Percentiles rank a stretch among this genome's conserved stretches.
Conservation (phyloP, 768 basidiomycete species). For the Boletus insuetus region DNA sequence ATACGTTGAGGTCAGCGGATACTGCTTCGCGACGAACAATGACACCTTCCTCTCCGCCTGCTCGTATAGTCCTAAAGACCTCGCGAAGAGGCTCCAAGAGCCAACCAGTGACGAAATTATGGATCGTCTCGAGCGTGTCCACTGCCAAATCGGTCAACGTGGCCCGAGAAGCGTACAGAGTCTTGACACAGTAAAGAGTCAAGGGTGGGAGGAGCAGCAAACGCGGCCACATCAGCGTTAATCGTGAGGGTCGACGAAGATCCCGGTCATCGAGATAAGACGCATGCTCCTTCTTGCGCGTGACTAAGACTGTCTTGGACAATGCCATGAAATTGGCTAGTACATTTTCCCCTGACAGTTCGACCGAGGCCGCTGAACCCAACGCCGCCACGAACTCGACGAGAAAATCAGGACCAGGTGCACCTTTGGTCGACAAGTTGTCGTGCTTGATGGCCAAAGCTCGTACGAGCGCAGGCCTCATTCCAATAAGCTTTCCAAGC, state of each 20-base stretch:
- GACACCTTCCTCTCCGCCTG: constrained; percentile 71
- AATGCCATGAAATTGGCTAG: constrained; percentile 16
- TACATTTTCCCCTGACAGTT: constrained; percentile 9
- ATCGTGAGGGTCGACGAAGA: constrained; percentile 64
- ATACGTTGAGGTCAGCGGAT: constrained; percentile 78
- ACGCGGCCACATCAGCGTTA: constrained; percentile 79
- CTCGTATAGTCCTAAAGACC: constrained; percentile 78
- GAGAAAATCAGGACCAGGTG: constrained; percentile 13
- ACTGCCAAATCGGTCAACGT: constrained; percentile 51
- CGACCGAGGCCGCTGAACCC: constrained; percentile 15
- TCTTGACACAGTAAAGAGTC: constrained; percentile 46
- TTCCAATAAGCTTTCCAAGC: constrained; percentile 59
- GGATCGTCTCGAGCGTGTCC: constrained; percentile 65
- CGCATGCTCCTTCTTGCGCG: constrained; percentile 29
- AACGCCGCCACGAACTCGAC: constrained; percentile 22
- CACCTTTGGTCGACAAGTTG: neutral
- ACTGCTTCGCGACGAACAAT: constrained; percentile 83
- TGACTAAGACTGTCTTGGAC: constrained; percentile 18
- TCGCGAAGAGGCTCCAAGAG: constrained; percentile 82
- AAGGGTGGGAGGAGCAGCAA: constrained; percentile 75
- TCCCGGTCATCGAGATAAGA: constrained; percentile 31
- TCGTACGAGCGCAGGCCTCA: constrained; percentile 45
- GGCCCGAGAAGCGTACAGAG: constrained; percentile 56
- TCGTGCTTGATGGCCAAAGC: constrained; percentile 24
- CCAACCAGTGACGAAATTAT: constrained; percentile 79